Conservation (phyloP, 1,284 basidiomycete genomes). For the Athelia psychrophila region DNA sequence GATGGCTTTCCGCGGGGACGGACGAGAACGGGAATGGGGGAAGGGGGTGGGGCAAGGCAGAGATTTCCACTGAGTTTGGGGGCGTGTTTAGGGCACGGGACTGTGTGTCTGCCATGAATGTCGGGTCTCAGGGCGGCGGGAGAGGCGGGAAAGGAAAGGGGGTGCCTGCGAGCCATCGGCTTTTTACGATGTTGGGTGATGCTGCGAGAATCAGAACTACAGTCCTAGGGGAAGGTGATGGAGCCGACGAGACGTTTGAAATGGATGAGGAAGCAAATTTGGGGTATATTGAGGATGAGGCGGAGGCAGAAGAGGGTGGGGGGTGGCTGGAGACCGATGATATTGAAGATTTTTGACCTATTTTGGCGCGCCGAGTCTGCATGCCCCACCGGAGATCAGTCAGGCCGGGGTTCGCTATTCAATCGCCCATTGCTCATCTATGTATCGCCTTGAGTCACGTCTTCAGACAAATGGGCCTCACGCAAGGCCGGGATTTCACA, state of each 20-base stretch:
- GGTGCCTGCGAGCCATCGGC: conserved; percentile 42
- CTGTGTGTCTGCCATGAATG: neutral
- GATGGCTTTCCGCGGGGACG: conserved; percentile 45
- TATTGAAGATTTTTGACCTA: conserved; percentile 55
- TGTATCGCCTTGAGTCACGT: too few relatives aligned
- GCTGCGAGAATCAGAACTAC: conserved; percentile 17
- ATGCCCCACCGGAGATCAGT: too few relatives aligned
- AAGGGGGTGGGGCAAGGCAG: conserved; percentile 47
- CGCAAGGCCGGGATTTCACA: too few relatives aligned
- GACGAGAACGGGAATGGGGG: conserved; percentile 22
- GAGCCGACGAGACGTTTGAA: conserved; percentile 21
- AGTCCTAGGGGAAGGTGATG: conserved; percentile 38
- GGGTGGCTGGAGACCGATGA: conserved; percentile 69
- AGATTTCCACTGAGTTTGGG: conserved; percentile 60
- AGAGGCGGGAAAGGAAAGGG: too few relatives aligned
- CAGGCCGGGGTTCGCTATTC: too few relatives aligned
- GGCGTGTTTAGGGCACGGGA: conserved; percentile 51
- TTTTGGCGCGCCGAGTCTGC: conserved; percentile 22
- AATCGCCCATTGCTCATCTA: too few relatives aligned
- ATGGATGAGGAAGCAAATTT: conserved; percentile 20
- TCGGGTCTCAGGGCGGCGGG: too few relatives aligned
- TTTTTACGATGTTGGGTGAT: conserved; percentile 40
- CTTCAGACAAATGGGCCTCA: too few relatives aligned
- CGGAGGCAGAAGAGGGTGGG: conserved; percentile 29
- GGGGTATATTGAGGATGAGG: conserved; percentile 21